Evolutionary conservation across 768 basidiomycete species (phyloP), one percentile per base, ranked within the genome.

Genomic region (Boletus vermiculosoides): DNA sequence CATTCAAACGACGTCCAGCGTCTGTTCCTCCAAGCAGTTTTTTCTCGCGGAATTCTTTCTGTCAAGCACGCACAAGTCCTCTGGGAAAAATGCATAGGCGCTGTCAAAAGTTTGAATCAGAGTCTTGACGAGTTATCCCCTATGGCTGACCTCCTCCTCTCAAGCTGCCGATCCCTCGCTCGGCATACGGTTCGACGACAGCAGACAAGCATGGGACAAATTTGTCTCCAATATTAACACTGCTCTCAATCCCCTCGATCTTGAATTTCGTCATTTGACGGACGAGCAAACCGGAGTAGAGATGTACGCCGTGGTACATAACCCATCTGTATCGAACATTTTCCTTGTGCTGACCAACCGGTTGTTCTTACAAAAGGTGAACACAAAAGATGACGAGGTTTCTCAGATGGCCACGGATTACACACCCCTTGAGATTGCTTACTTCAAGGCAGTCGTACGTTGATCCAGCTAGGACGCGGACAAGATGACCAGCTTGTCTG

Each of bases 391-490:
- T 18, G 93, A 95, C 64, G 86, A 86, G 52, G 79, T 94, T 34
- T 88, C 93, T 0, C 92, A 92, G 67, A 73, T 90, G 68, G 93
- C 92, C 4, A 92, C 91, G 0, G 89, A 91, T 40, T 96, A 94
- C 65, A 81, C 80, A 2, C 76, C 90, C 0, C 74, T 76, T 33
- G 93, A 96, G 71, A 93, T 94, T 50, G 78, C 84, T 0, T 94
- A 84, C 74, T 94, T 94, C 79, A 92, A 87, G 74, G 84, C 84
- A 5, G 76, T 94, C 57, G 93, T 92, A 66, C 56, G 87, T 73
- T 11, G 15, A 37, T 46, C 10, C 28, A 28, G 5, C 28, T 25
- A n/a, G 10, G 7, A 20, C 25, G 9, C 5, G n/a, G 11, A 12
- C 34, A 11, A 11, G 10, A 31, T 16, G 15, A 6, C 7, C 2